Base-by-base conservation (phyloP, 2,329 filamentous ascomycete species). In the Penicillium aurantiogriseum region DNA sequence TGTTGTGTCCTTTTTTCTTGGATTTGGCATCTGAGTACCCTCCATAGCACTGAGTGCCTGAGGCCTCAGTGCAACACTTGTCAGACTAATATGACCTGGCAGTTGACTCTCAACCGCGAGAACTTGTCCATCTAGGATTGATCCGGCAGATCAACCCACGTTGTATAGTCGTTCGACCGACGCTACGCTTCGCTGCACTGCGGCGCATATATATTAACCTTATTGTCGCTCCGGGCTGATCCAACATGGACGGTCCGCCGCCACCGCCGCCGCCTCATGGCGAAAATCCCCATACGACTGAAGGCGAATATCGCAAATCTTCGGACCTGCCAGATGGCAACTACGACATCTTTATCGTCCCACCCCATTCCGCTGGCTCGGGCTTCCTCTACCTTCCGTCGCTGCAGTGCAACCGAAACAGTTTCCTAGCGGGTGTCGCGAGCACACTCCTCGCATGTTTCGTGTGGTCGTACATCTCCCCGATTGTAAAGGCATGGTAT, bases 301-400 rank as follows among this genome's bases (percentile, higher is more conserved):
- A 85, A 38, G 79, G 80, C 27, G 72, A 74, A 59, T 77, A 77
- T 56, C 74, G 74, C 56, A 77, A 73, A 60, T 67, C 73, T 7
- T 75, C 75, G 51, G 88, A 89, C 56, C 80, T 97, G 47, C 93
- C 93, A 3, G 83, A 89, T 1, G 92, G 93, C 54, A 95, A 94
- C 72, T 97, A 96, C 76, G 93, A 97, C 79, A 96, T 97, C 71
- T 97, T 97, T 79, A 89, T 97, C 73, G 92, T 97, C 69, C 93
- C 93, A 8, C 91, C 92, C 46, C 92, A 96, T 74, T 93, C 92
- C 11, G 84, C 92, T 7, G 93, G 93, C 52, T 86, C 87, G 0
- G 93, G 93, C 35, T 97, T 97, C 75, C 80, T 97, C 29, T 97
- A 97, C 74, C 84, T 97, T n/a, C 93, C 93, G 0, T 96, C 92